phyloP scores from a whole-genome alignment of 2,329 filamentous ascomycete species.

The Leptodontidium sp. region DNA sequence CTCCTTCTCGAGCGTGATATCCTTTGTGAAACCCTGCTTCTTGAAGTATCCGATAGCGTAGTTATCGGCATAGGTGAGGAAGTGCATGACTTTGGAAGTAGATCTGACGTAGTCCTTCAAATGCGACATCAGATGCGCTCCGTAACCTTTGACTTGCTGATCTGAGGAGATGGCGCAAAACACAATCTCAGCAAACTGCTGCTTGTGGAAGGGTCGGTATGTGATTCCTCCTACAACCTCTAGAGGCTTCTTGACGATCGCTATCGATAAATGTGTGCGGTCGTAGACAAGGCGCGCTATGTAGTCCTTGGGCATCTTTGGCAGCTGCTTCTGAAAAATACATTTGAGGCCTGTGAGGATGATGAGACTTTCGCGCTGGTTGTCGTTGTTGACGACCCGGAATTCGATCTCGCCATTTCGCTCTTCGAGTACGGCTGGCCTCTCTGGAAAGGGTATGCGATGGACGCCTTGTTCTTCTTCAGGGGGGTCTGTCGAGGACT shows the following conservation, averaged over 20 bases:
- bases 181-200: constrained; percentile 96
- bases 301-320: constrained; percentile 99
- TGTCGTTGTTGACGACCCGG: constrained; percentile 97
- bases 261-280: constrained; percentile 93
- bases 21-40: constrained; percentile 98
- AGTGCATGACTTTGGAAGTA: constrained; percentile 97
- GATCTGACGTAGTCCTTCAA: constrained; percentile 98
- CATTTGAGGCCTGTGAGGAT: constrained; percentile 96
- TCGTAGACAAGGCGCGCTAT: constrained; percentile 98
- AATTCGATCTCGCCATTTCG: constrained; percentile 95
- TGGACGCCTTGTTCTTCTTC: constrained; percentile 4
- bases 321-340: constrained; percentile 97
- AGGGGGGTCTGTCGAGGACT: constrained; percentile 49
- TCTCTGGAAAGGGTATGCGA: constrained; percentile 84
- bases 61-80: constrained; percentile 97
- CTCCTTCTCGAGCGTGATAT: constrained; percentile 88
- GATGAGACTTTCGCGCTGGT: constrained; percentile 84
- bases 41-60: constrained; percentile 99
- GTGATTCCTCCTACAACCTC: constrained; percentile 98
- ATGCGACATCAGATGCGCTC: constrained; percentile 97
- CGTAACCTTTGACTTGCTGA: constrained; percentile 98
- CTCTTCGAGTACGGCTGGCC: constrained; percentile 93
- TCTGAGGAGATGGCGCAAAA: constrained; percentile 98
- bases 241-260: constrained; percentile 95
- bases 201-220: constrained; percentile 90